A percentile compares a stretch with the other conserved stretches of the same genome.
phyloP scores from a whole-genome alignment of 202 grass and related monocot genomes.

The Musa balbisiana region DNA sequence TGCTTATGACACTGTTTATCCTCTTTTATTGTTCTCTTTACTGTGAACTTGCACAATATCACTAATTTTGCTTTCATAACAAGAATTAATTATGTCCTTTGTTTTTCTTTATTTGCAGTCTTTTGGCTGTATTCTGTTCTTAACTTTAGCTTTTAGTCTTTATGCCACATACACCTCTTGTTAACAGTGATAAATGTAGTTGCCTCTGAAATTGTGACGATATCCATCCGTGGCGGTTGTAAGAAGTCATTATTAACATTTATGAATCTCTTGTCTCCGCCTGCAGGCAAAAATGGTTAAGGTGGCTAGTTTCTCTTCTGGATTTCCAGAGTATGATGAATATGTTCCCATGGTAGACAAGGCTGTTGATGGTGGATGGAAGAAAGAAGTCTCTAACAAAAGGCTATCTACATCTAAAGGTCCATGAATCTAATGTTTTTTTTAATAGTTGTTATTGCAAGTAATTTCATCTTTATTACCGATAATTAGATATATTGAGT shows the following conservation, averaged over 20 bases:
- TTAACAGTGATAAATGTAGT: too few relatives aligned
- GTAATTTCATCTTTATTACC: too few relatives aligned
- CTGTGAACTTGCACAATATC: neutral
- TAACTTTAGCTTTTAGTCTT: neutral
- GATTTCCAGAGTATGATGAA: conserved; percentile 45
- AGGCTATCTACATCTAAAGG: conserved; percentile 35
- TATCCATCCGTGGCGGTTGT: neutral
- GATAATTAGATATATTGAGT: too few relatives aligned
- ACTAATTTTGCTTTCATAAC: neutral
- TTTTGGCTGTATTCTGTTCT: neutral
- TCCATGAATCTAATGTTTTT: conserved; percentile 13
- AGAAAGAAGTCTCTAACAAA: conserved; percentile 41
- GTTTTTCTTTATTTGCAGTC: neutral
- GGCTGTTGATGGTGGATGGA: conserved; percentile 73
- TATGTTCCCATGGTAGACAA: conserved; percentile 80
- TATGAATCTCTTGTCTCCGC: conserved; percentile 5
- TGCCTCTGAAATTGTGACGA: neutral
- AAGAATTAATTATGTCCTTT: neutral
- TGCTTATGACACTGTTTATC: neutral
- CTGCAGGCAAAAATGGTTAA: conserved; percentile 64
- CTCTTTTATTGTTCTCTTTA: neutral
- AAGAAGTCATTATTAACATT: neutral
- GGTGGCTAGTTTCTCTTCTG: conserved; percentile 48
- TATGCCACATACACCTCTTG: neutral
- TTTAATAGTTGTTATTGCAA: neutral